Evolutionary conservation across 768 basidiomycete genomes (phyloP), one percentile per base, ranked within the genome.

Genomic region (Grammothele lineata): DNA sequence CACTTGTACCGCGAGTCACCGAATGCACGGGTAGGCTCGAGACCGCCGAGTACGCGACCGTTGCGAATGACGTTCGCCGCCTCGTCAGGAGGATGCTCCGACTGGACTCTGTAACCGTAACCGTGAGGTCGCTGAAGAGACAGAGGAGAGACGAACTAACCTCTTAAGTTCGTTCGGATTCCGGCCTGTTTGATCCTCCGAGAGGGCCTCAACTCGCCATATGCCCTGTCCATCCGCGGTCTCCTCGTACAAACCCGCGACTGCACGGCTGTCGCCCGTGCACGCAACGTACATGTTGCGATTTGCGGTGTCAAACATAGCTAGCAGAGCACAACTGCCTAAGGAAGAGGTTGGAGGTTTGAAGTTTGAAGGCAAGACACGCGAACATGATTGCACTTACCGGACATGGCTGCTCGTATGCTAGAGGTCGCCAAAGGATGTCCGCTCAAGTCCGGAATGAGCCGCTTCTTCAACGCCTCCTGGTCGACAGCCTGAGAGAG

Each of bases 111-210:
- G 25, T 10, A 23, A 15, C 7, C 9, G 11, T n/a, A 23, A 18
- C 35, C 11, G 34, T 32, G 5, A 12, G 19, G 21, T 44, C 14
- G 21, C 24, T 27, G 25, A 19, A 4, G 9, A 38, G 12, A 14
- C 17, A n/a, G 5, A 32, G 18, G 11, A 15, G 33, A 10, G 25
- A 43, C 14, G n/a, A 39, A 59, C 71, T 41, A 57, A 93, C 94
- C 93, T 80, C 63, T 77, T 77, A 21, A 86, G 70, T 66, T 99
- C 96, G 37, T 79, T 84, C 14, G 78, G 82, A 62, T 92, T 97
- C 55, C 91, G 80, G 32, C 92, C 96, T 6, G 94, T 97, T 71
- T 97, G 94, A 61, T 98, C 96, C 65, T 97, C 92, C 23, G 80
- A 91, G 51, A 99, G 73, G n/a, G 90, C 90, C 62, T 96, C 92